These are phyloP conservation scores for Brassica carinata DNA, from an alignment of 345 rosid species.

Conservation along the genomic window DNA sequence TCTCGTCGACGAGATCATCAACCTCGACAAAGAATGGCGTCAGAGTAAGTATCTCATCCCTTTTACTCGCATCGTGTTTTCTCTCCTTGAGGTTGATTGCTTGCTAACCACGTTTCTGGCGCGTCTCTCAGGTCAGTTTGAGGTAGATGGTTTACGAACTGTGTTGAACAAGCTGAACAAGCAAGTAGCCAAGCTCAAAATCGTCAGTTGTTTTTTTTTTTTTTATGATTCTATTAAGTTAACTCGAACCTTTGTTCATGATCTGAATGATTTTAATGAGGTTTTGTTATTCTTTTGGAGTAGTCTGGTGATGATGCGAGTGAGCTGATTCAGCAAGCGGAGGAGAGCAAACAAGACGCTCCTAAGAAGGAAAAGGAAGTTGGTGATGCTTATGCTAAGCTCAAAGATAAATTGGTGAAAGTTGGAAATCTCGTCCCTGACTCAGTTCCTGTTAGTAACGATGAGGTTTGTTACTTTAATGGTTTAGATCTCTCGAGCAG, in stretches of 20 bases:
- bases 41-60: slow-evolving; percentile 46
- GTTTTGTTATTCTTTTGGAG: neutral
- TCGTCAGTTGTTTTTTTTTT: slow-evolving; percentile 46
- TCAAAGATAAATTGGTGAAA: slow-evolving; percentile 59
- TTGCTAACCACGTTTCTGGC: neutral
- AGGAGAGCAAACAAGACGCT: slow-evolving; percentile 54
- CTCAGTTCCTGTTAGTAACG: slow-evolving; percentile 70
- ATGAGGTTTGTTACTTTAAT: slow-evolving; percentile 54
- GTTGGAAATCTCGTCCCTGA: slow-evolving; percentile 92
- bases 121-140: slow-evolving; percentile 62
- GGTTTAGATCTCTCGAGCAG: too few relatives aligned
- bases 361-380: slow-evolving; percentile 74
- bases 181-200: slow-evolving; percentile 66
- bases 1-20: slow-evolving; percentile 70
- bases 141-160: slow-evolving; percentile 62
- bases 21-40: slow-evolving; percentile 79
- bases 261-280: neutral
- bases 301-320: slow-evolving; percentile 12
- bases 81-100: slow-evolving; percentile 12
- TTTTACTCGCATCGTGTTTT: neutral
- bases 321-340: slow-evolving; percentile 56
- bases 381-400: slow-evolving; percentile 51
- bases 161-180: slow-evolving; percentile 76
- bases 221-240: neutral
- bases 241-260: neutral